Conservation (phyloP, 1,139 yeast genomes). For the Protomyces inundatus region DNA sequence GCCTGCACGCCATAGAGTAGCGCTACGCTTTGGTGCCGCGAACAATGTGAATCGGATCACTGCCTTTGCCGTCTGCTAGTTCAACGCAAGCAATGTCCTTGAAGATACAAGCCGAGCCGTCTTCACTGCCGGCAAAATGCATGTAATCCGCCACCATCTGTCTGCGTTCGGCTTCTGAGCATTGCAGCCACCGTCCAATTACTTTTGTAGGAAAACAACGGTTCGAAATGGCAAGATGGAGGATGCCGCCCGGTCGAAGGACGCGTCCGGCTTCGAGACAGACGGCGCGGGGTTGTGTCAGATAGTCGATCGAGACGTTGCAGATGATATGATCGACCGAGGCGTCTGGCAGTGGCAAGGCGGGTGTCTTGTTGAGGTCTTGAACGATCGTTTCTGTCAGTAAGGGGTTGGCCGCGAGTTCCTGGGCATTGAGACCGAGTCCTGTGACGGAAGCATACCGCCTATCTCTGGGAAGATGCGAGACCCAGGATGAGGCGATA, state of each 20-base stretch:
- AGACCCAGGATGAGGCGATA: slow-evolving; percentile 22
- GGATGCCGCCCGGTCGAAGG: slow-evolving; percentile 14
- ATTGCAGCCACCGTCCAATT: slow-evolving; percentile 11
- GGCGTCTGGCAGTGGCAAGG: neutral
- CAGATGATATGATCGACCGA: slow-evolving; percentile 15
- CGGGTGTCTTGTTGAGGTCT: slow-evolving; percentile 12
- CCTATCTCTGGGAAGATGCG: slow-evolving; percentile 13
- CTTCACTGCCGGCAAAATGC: slow-evolving; percentile 17
- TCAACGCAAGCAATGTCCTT: slow-evolving; percentile 16
- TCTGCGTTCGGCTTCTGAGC: slow-evolving; percentile 17
- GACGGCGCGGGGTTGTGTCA: slow-evolving; percentile 11
- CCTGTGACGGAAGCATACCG: neutral
- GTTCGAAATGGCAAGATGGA: slow-evolving; percentile 25
- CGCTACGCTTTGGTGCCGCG: slow-evolving; percentile 5
- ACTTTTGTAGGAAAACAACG: slow-evolving; percentile 25
- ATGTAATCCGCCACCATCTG: slow-evolving; percentile 23
- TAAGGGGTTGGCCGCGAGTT: slow-evolving; percentile 11
- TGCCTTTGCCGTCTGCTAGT: slow-evolving; percentile 4
- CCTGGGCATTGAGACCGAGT: slow-evolving; percentile 16
- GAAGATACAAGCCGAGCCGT: neutral
- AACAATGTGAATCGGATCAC: slow-evolving; percentile 18
- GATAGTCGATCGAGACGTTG: slow-evolving; percentile 24
- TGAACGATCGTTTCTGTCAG: slow-evolving; percentile 6
- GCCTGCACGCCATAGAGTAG: too few relatives aligned
- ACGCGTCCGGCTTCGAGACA: slow-evolving; percentile 17